These are phyloP conservation scores for Suillus cothurnatus DNA, from an alignment of 768 basidiomycete genomes.

Conservation along the genomic window DNA sequence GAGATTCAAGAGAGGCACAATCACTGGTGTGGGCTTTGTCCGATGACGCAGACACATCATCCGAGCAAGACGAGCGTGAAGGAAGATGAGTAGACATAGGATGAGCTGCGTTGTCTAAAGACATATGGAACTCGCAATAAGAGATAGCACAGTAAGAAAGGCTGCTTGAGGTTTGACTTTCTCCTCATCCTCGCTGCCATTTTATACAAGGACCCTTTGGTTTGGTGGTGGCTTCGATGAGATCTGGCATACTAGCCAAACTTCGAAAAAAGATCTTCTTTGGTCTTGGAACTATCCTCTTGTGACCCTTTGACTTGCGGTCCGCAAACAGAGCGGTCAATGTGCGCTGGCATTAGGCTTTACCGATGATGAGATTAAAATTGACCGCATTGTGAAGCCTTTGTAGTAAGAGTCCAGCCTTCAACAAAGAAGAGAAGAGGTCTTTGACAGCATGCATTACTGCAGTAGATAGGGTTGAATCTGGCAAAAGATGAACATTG, in stretches of 20 bases:
- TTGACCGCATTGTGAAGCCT: constrained; percentile 23
- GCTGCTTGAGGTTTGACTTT: constrained; percentile 8
- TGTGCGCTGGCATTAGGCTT: constrained; percentile 22
- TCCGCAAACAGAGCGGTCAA: constrained; percentile 17
- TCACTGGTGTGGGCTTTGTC: constrained; percentile 22
- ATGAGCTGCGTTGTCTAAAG: neutral
- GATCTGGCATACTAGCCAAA: constrained; percentile 10
- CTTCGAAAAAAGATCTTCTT: constrained; percentile 10
- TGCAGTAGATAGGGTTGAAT: constrained; percentile 16
- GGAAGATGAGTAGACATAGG: constrained; percentile 2
- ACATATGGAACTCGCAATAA: constrained; percentile 2
- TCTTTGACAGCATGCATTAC: constrained; percentile 13
- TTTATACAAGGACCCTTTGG: constrained; percentile 29
- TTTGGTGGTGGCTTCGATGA: constrained; percentile 24
- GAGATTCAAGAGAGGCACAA: constrained; percentile 25
- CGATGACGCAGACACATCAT: constrained; percentile 20
- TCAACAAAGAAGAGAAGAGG: constrained; percentile 30
- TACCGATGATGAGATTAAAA: constrained; percentile 29
- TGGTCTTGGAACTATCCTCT: constrained; percentile 16
- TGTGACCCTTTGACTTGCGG: constrained; percentile 22
- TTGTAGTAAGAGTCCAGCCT: constrained; percentile 26
- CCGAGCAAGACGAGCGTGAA: constrained; percentile 17
- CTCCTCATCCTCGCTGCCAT: constrained; percentile 13
- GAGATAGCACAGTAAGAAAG: constrained; percentile 2
- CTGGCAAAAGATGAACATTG: constrained; percentile 16